Evolutionary conservation across 2,329 filamentous ascomycete species (phyloP).

Genomic region (Rhynchosporium graminicola): DNA sequence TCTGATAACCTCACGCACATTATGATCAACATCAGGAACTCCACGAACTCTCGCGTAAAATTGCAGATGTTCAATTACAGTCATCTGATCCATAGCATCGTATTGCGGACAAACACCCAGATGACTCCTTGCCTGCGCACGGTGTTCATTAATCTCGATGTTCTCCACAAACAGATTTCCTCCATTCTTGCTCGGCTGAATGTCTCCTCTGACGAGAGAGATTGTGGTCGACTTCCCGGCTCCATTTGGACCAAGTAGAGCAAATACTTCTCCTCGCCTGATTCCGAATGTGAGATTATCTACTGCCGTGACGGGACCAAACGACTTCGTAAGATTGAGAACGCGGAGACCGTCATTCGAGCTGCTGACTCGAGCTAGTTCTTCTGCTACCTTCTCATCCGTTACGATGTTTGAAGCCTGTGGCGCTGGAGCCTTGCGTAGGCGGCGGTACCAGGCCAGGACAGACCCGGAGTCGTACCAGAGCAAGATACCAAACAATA

Average conservation of each 20-base stretch:
- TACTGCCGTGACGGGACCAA: conserved; percentile 76
- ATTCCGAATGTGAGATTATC: conserved; percentile 86
- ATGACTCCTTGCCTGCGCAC: conserved; percentile 70
- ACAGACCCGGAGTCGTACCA: conserved; percentile 78
- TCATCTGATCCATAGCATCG: conserved; percentile 85
- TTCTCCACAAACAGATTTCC: conserved; percentile 82
- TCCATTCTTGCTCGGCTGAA: conserved; percentile 66
- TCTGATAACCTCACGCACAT: conserved; percentile 74
- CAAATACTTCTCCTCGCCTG: conserved; percentile 79
- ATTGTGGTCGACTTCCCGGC: conserved; percentile 92
- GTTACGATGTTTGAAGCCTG: conserved; percentile 18
- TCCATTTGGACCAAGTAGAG: conserved; percentile 85
- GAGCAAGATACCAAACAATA: conserved; percentile 72
- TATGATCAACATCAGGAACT: conserved; percentile 71
- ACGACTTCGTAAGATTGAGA: conserved; percentile 76
- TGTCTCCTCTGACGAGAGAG: conserved; percentile 84
- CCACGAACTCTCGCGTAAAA: conserved; percentile 89
- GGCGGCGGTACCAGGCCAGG: conserved; percentile 52
- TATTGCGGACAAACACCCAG: conserved; percentile 92
- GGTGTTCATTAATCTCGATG: conserved; percentile 70
- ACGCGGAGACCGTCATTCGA: conserved; percentile 63
- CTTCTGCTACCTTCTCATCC: conserved; percentile 60
- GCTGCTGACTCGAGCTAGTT: conserved; percentile 62
- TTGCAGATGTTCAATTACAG: conserved; percentile 78
- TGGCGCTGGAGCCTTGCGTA: conserved; percentile 29